Evolutionary conservation across 1,284 basidiomycete species (phyloP).

Genomic region (Cutaneotrichosporon sp.): DNA sequence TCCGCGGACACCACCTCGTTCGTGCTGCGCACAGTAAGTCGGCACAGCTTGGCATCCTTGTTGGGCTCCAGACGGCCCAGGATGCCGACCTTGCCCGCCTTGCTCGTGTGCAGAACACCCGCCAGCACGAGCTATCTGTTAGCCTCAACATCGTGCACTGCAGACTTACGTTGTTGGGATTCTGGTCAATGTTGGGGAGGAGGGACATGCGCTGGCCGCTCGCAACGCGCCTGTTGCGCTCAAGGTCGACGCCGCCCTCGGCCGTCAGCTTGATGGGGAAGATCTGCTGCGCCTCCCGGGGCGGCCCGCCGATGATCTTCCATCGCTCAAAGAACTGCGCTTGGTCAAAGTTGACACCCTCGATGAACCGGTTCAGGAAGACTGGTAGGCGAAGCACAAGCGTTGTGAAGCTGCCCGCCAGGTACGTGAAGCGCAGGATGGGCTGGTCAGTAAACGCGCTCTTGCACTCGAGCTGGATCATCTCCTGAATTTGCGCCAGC

Average conservation of each 20-base stretch:
- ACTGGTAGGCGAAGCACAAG: slow-evolving; percentile 80
- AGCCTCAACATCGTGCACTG: neutral
- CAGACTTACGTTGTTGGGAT: slow-evolving; percentile 55
- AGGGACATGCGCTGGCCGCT: slow-evolving; percentile 70
- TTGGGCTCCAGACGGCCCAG: slow-evolving; percentile 91
- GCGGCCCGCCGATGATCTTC: slow-evolving; percentile 92
- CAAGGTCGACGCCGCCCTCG: slow-evolving; percentile 66
- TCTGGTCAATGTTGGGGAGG: slow-evolving; percentile 75
- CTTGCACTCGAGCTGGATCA: slow-evolving; percentile 91
- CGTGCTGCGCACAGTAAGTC: slow-evolving; percentile 89
- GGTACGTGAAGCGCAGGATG: slow-evolving; percentile 80
- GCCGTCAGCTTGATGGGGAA: slow-evolving; percentile 71
- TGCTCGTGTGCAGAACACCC: slow-evolving; percentile 82
- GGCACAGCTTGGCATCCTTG: slow-evolving; percentile 86
- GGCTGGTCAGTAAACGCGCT: slow-evolving; percentile 73
- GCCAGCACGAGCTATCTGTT: slow-evolving; percentile 76
- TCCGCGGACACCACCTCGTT: slow-evolving; percentile 85
- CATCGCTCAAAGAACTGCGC: slow-evolving; percentile 95
- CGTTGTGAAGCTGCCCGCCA: slow-evolving; percentile 85
- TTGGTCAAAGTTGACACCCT: slow-evolving; percentile 76
- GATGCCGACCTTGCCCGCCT: slow-evolving; percentile 89
- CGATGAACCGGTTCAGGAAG: slow-evolving; percentile 85
- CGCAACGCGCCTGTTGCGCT: slow-evolving; percentile 68
- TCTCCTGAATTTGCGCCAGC: slow-evolving; percentile 84
- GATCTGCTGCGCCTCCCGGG: slow-evolving; percentile 82